These are phyloP conservation scores for Penicillium sclerotigenum DNA, from an alignment of 2,329 filamentous ascomycete species.

Conservation along the genomic window DNA sequence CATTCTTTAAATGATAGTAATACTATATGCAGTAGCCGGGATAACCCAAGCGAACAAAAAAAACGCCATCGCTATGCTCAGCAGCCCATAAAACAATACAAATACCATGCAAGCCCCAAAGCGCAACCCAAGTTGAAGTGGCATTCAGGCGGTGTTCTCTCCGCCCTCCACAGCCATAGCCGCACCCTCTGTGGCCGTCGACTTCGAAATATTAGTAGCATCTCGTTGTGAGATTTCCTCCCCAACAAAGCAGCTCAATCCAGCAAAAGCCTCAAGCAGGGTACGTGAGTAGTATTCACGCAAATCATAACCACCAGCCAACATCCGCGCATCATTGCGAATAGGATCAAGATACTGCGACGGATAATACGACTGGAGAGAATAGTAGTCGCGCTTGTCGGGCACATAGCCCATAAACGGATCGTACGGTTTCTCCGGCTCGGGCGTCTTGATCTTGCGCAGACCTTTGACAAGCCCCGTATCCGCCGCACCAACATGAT, in stretches of 20 bases:
- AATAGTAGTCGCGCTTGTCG: conserved; percentile 67
- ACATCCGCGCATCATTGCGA: conserved; percentile 62
- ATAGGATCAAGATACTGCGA: conserved; percentile 70
- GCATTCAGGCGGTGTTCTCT: background rate
- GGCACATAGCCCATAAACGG: conserved; percentile 70
- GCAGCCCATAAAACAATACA: background rate
- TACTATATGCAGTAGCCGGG: background rate
- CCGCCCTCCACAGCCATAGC: conserved; percentile 26
- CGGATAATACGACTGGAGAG: conserved; percentile 66
- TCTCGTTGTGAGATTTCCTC: conserved; percentile 59
- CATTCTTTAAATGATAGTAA: background rate
- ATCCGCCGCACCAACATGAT: conserved; percentile 26
- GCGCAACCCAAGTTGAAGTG: background rate
- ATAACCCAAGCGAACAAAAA: background rate
- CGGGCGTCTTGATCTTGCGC: conserved; percentile 60
- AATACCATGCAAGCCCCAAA: background rate
- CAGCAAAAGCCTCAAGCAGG: conserved; percentile 85
- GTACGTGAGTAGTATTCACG: conserved; percentile 77
- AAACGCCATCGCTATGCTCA: conserved; percentile 12
- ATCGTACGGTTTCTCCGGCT: conserved; percentile 75
- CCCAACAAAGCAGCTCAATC: conserved; percentile 79
- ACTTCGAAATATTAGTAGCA: conserved; percentile 19
- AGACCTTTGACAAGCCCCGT: conserved; percentile 71
- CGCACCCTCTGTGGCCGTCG: conserved; percentile 29
- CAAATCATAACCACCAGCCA: conserved; percentile 79